phyloP scores from a whole-genome alignment of 2,329 filamentous ascomycete species.

The Colletotrichum orbiculare region DNA sequence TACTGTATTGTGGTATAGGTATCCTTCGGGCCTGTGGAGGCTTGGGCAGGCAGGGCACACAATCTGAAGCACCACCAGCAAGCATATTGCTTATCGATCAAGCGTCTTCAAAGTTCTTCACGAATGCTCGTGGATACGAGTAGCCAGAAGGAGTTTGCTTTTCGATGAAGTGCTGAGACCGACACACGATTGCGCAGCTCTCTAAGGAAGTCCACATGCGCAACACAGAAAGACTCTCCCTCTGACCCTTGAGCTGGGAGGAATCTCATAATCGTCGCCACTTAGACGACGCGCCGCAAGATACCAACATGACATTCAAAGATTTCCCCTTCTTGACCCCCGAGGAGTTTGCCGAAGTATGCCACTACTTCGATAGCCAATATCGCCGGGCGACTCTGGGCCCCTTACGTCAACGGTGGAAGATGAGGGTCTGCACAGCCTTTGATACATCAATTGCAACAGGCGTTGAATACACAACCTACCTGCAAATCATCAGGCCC shows the following conservation, averaged over 20 bases:
- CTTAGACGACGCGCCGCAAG: not conserved
- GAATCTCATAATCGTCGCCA: no score
- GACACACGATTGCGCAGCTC: no score
- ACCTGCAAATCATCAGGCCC: conserved; percentile 66
- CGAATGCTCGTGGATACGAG: no score
- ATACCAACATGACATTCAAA: conserved; percentile 46
- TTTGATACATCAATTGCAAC: conserved; percentile 57
- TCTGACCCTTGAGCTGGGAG: no score
- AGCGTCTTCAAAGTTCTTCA: no score
- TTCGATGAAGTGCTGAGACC: no score
- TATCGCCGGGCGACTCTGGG: conserved; percentile 70
- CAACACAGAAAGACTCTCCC: no score
- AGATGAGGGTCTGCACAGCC: conserved; percentile 63
- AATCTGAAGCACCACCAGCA: conserved; percentile 8
- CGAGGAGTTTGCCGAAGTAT: conserved; percentile 73
- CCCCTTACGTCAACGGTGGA: conserved; percentile 64
- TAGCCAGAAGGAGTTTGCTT: no score
- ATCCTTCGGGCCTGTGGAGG: conserved; percentile 17
- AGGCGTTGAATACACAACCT: conserved; percentile 61
- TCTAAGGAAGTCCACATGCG: no score
- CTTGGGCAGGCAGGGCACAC: conserved; percentile 17
- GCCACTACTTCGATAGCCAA: conserved; percentile 68
- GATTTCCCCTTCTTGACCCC: conserved; percentile 70
- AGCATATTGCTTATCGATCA: no score
- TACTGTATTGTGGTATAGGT: not conserved